Base-by-base conservation (phyloP, 2,329 filamentous ascomycete species). In the Cercospora sesami region DNA sequence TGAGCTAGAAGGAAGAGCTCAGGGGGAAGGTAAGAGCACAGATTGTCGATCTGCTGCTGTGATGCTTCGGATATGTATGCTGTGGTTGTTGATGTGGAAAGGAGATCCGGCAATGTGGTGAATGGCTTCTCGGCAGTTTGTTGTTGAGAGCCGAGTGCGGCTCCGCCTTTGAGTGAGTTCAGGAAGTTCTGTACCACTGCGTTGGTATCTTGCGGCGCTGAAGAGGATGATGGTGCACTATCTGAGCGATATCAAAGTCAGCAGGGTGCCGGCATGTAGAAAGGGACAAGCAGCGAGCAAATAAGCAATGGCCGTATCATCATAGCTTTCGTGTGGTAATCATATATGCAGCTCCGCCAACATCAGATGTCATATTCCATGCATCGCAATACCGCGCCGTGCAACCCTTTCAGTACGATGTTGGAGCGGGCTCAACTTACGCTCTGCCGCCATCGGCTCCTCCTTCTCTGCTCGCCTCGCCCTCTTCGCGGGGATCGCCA, bases 371-470 rank as follows among this genome's bases (percentile, higher is more conserved):
- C 64, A 57, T 26, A 12, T 21, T 64, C 18, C 60, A 33, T 18
- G 21, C 26, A 36, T 42, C 65, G 55, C 36, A 33, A 45, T 58
- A 31, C 42, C 60, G 42, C 26, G 28, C 60, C 42, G 26, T 62
- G 60, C 60, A 26, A 33, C 42, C 14, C 21, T 33, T 26, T 26
- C 21, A 55, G 12, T 23, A 33, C 26, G 5, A 18, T 42, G 9
- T 10, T 23, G 48, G 30, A 16, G 48, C 48, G 57, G 28, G 53
- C 51, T 58, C 33, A 62, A 99, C 96, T 94, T 98, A 99, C 95
- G 94, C 95, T 97, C 95, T 89, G 83, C 92, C 96, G 78, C 96
- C 95, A 82, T 98, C 95, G 75, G 93, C 93, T 79, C 96, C 95
- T 69, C 94, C 95, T 81, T 97, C 93, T 83, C 96, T 87, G 72